A percentile compares a stretch with the other conserved stretches of the same genome.
Conservation (phyloP, 176 grass and related monocot species). For the Carex kokanica region DNA sequence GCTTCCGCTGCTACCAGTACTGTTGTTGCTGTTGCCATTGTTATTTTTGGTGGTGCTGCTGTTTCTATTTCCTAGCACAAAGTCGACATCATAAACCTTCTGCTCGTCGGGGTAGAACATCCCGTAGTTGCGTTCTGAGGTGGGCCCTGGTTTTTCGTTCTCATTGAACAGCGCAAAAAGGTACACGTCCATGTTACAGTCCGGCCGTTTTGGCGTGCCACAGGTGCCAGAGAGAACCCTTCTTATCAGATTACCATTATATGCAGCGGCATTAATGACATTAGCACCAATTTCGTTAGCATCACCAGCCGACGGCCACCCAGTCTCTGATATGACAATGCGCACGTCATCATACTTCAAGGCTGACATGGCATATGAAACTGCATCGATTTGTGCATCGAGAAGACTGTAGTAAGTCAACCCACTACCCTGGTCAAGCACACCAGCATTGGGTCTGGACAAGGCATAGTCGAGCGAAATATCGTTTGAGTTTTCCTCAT, state of each 20-base stretch:
- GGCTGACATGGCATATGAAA: conserved; percentile 51
- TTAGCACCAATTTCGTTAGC: conserved; percentile 41
- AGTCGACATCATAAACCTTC: conserved; percentile 83
- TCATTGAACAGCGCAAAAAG: conserved; percentile 96
- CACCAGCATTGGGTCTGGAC: conserved; percentile 71
- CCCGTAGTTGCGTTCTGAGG: conserved; percentile 83
- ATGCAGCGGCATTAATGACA: conserved; percentile 49
- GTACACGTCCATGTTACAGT: conserved; percentile 71
- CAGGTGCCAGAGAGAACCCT: conserved; percentile 73
- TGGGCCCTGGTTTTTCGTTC: conserved; percentile 87
- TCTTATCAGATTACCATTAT: conserved; percentile 63
- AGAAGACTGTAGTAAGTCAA: conserved; percentile 84
- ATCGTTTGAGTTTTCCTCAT: conserved; percentile 49
- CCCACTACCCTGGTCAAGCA: conserved; percentile 35
- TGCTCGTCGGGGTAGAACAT: conserved; percentile 77
- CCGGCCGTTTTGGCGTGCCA: conserved; percentile 54
- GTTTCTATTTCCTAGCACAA: conserved; percentile 43
- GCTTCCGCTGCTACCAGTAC: neutral
- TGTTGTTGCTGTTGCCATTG: neutral
- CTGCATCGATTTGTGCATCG: conserved; percentile 90
- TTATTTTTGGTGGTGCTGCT: neutral
- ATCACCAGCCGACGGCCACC: conserved; percentile 91
- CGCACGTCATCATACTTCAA: conserved; percentile 44
- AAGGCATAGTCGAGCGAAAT: conserved; percentile 86
- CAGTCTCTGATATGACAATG: conserved; percentile 78